Conservation (phyloP, 768 basidiomycete genomes). For the Phaeotremella fagi region DNA sequence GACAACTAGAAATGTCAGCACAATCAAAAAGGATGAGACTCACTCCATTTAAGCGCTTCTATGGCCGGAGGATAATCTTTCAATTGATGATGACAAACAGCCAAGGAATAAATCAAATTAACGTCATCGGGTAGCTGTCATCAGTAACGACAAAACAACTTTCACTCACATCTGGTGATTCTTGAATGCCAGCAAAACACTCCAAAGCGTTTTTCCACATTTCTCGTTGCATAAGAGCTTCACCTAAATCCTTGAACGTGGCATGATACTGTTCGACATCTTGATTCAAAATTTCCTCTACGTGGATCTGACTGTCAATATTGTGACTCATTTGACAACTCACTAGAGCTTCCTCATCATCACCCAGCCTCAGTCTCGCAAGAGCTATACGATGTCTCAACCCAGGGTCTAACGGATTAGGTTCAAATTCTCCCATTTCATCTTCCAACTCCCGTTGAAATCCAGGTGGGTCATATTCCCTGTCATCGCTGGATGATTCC, state of each 20-base stretch:
- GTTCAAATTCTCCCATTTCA: slow-evolving; percentile 57
- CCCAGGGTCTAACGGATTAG: slow-evolving; percentile 65
- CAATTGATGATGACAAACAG: slow-evolving; percentile 71
- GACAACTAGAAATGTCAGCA: slow-evolving; percentile 57
- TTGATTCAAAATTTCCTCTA: slow-evolving; percentile 63
- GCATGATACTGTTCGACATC: slow-evolving; percentile 72
- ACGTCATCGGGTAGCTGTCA: slow-evolving; percentile 57
- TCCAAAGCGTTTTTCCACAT: slow-evolving; percentile 73
- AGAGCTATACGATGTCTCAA: slow-evolving; percentile 78
- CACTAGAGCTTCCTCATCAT: slow-evolving; percentile 77
- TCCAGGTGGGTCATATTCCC: slow-evolving; percentile 67
- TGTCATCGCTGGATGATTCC: slow-evolving; percentile 77
- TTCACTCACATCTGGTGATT: slow-evolving; percentile 62
- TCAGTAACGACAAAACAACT: neutral
- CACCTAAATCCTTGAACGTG: slow-evolving; percentile 76
- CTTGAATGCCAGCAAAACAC: slow-evolving; percentile 73
- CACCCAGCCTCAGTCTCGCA: slow-evolving; percentile 72
- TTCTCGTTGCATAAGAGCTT: slow-evolving; percentile 71
- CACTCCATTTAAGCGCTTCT: slow-evolving; percentile 78
- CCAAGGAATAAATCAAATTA: slow-evolving; percentile 56
- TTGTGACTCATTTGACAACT: slow-evolving; percentile 17
- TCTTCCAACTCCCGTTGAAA: slow-evolving; percentile 34
- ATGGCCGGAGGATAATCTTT: slow-evolving; percentile 71
- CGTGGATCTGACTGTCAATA: slow-evolving; percentile 60
- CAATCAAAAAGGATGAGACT: slow-evolving; percentile 21